A percentile compares a stretch with the other conserved stretches of the same genome.
Evolutionary conservation across 345 rosid species (phyloP).

Genomic region (Raphanus raphanistrum): DNA sequence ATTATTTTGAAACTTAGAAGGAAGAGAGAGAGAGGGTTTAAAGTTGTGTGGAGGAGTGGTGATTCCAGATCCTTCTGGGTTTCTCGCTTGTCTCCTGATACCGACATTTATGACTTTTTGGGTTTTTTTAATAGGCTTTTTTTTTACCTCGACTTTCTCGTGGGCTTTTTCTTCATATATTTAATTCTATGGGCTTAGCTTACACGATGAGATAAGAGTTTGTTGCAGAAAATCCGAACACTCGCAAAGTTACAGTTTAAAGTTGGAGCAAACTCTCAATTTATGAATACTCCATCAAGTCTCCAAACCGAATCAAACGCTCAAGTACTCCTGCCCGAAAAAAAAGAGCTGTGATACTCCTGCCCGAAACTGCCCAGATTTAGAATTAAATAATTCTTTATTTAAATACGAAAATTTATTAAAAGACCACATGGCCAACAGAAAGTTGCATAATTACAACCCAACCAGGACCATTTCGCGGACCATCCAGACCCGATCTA

Average conservation of each 20-base stretch:
- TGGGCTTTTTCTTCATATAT: neutral
- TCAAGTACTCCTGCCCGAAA: no score
- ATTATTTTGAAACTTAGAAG: neutral
- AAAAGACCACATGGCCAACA: no score
- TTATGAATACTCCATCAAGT: neutral
- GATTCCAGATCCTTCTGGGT: constrained; percentile 20
- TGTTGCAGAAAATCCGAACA: neutral
- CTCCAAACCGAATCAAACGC: neutral
- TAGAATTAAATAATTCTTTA: no score
- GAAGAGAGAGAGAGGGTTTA: neutral
- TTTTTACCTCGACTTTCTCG: neutral
- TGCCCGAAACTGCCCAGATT: no score
- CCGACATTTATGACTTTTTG: neutral
- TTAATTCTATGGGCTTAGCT: neutral
- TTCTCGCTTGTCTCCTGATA: neutral
- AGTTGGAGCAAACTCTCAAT: neutral
- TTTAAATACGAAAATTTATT: no score
- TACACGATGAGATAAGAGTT: neutral
- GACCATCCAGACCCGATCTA: no score
- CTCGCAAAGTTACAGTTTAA: neutral
- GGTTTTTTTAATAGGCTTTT: neutral
- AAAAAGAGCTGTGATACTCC: no score
- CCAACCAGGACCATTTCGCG: no score
- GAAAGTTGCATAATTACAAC: no score
- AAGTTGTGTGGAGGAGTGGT: neutral